Percentiles rank a stretch among this genome's conserved stretches.
These are phyloP conservation scores for Coprinopsis sp. DNA, from an alignment of 768 basidiomycete genomes.

Conservation along the genomic window DNA sequence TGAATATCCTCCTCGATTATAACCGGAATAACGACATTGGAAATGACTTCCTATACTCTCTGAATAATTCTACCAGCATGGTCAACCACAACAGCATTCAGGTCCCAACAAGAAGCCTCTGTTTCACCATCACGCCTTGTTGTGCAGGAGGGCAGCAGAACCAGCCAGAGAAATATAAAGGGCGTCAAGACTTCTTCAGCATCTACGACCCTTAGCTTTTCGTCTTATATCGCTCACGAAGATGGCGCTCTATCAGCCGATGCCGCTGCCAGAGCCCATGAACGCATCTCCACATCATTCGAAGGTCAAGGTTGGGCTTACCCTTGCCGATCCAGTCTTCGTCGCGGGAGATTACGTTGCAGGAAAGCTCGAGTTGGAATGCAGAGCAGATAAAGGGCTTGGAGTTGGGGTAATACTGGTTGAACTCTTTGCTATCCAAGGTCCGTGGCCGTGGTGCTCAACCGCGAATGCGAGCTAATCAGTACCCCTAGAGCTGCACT, in stretches of 20 bases:
- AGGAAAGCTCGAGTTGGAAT: constrained; percentile 80
- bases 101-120: background rate
- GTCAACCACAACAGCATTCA: background rate
- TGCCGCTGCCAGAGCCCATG: constrained; percentile 54
- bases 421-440: constrained; percentile 39
- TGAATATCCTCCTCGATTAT: too few relatives aligned
- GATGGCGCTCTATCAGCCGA: constrained; percentile 14
- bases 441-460: too few relatives aligned
- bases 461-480: too few relatives aligned
- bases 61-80: background rate
- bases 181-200: too few relatives aligned
- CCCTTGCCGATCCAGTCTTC: constrained; percentile 53
- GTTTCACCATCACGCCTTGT: constrained; percentile 1
- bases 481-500: constrained; percentile 68
- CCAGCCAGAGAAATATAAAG: too few relatives aligned
- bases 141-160: background rate
- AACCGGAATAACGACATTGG: too few relatives aligned
- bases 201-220: too few relatives aligned
- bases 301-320: constrained; percentile 68
- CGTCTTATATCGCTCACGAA: too few relatives aligned
- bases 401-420: constrained; percentile 75
- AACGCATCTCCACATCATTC: constrained; percentile 76
- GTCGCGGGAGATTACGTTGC: constrained; percentile 63
- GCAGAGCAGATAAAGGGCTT: constrained; percentile 66
- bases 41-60: too few relatives aligned